Percentiles rank a stretch among this genome's conserved stretches.
phyloP scores from a whole-genome alignment of 2,329 filamentous ascomycete genomes.

The Hypoxylon sp. region DNA sequence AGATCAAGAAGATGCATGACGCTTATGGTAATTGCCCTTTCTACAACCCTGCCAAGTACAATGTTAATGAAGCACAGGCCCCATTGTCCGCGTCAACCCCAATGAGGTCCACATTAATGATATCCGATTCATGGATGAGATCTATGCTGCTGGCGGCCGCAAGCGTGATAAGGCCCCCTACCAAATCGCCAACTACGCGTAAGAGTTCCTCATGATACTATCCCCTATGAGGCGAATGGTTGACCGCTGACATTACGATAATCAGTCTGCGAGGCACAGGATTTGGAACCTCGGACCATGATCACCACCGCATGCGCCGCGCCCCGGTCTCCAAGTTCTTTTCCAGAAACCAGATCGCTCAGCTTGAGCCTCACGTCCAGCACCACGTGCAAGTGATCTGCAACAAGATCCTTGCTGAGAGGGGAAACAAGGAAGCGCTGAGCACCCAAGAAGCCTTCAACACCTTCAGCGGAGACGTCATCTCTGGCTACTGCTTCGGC shows the following conservation, averaged over 20 bases:
- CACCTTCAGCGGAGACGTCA: slow-evolving; percentile 38
- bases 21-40: slow-evolving; percentile 28
- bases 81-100: slow-evolving; percentile 31
- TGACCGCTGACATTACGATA: too few species aligned
- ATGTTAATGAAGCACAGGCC: slow-evolving; percentile 19
- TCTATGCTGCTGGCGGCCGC: slow-evolving; percentile 22
- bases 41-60: too few species aligned
- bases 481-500: slow-evolving; percentile 39
- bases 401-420: slow-evolving; percentile 41
- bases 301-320: slow-evolving; percentile 43
- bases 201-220: slow-evolving; percentile 1
- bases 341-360: slow-evolving; percentile 42
- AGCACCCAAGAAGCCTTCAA: slow-evolving; percentile 32
- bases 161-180: slow-evolving; percentile 30
- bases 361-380: slow-evolving; percentile 46
- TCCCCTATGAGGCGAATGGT: too few species aligned
- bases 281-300: slow-evolving; percentile 42
- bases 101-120: slow-evolving; percentile 33
- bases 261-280: slow-evolving; percentile 4
- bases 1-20: slow-evolving; percentile 35
- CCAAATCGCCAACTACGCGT: slow-evolving; percentile 21
- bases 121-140: slow-evolving; percentile 22
- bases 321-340: slow-evolving; percentile 46
- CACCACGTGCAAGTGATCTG: slow-evolving; percentile 41
- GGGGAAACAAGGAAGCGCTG: slow-evolving; percentile 10